Evolutionary conservation across 225 moss, liverwort and hornwort genomes (phyloP).

Genomic region (Marchantia polymorpha): DNA sequence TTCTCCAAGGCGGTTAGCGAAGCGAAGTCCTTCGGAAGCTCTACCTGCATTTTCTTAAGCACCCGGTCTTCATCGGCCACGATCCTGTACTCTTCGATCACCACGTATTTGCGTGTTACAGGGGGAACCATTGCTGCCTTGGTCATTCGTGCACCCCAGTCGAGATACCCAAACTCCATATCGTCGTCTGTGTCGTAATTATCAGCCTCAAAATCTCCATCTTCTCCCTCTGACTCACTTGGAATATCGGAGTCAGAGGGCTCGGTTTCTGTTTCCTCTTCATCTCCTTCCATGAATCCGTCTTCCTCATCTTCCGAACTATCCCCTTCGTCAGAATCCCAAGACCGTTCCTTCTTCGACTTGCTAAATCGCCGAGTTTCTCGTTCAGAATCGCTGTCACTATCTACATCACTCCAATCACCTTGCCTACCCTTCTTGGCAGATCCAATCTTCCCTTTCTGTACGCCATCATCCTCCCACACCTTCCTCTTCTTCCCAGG

Average conservation of each 20-base stretch:
- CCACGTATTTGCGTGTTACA: slow-evolving; percentile 89
- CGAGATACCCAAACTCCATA: slow-evolving; percentile 50
- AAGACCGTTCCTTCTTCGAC: slow-evolving; percentile 63
- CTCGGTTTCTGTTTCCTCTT: slow-evolving; percentile 86
- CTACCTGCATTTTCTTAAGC: slow-evolving; percentile 81
- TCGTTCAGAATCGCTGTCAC: slow-evolving; percentile 52
- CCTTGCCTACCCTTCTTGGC: slow-evolving; percentile 54
- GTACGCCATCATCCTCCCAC: slow-evolving; percentile 61
- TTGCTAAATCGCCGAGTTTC: slow-evolving; percentile 32
- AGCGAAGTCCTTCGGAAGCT: slow-evolving; percentile 73
- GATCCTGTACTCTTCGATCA: slow-evolving; percentile 90
- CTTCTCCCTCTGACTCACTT: slow-evolving; percentile 91
- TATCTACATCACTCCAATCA: slow-evolving; percentile 66
- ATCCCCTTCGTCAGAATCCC: slow-evolving; percentile 79
- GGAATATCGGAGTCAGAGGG: slow-evolving; percentile 68
- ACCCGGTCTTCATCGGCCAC: slow-evolving; percentile 80
- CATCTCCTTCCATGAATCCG: slow-evolving; percentile 73
- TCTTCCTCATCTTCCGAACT: slow-evolving; percentile 83
- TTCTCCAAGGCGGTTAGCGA: slow-evolving; percentile 68
- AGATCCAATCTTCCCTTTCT: slow-evolving; percentile 60
- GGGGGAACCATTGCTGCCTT: slow-evolving; percentile 99
- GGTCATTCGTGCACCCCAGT: slow-evolving; percentile 98
- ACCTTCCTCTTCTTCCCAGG: slow-evolving; percentile 57
- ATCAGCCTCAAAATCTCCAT: slow-evolving; percentile 72
- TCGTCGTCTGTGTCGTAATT: slow-evolving; percentile 72